Conservation (phyloP, 2,329 filamentous ascomycete species). For the Verticillium dahliae region DNA sequence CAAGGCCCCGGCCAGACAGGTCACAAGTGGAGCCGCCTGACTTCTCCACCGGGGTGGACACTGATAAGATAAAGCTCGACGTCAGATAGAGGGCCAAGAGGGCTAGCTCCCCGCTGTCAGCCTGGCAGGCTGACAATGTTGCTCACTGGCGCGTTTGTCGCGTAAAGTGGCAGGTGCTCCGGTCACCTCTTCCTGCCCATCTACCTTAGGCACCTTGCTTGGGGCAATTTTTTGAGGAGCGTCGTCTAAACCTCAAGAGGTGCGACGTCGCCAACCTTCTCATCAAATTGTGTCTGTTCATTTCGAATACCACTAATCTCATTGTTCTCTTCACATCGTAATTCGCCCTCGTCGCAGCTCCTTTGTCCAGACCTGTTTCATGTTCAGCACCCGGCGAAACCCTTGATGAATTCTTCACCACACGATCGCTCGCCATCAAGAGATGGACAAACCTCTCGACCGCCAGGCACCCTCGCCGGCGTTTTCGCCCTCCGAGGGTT, state of each 20-base stretch:
- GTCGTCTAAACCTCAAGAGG: background rate
- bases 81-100: background rate
- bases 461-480: background rate
- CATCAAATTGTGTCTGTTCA: no score
- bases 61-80: background rate
- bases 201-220: no score
- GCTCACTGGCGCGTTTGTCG: no score
- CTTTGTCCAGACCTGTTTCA: background rate
- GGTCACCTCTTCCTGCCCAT: no score
- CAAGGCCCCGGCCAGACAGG: background rate
- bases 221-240: background rate
- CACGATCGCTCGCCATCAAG: background rate
- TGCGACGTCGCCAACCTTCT: background rate
- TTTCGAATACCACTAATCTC: no score
- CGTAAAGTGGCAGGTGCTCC: no score
- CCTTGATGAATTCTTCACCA: background rate
- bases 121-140: no score
- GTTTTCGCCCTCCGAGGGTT: slow-evolving; percentile 26
- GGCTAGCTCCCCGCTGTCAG: no score
- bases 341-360: no score
- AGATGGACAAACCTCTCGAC: background rate
- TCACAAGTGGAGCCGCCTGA: background rate
- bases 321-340: no score
- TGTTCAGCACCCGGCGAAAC: background rate
- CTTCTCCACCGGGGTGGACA: background rate